These are phyloP conservation scores for Annona squamosa DNA, from an alignment of 164 flowering plant genomes.

Conservation along the genomic window DNA sequence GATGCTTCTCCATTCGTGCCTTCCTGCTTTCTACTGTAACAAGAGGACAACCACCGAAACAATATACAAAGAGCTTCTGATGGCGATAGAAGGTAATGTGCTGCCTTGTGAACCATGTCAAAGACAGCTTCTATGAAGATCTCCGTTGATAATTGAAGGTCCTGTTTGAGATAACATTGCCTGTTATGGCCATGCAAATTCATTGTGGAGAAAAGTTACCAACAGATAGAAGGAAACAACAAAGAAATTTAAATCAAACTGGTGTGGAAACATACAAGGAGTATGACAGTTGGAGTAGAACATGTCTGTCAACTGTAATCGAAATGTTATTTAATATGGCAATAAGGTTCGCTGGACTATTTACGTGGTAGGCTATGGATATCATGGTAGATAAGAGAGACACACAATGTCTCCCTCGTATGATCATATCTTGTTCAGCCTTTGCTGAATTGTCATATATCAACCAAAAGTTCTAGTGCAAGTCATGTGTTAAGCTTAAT, in stretches of 20 bases:
- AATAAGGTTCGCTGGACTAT: background rate
- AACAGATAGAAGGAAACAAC: background rate
- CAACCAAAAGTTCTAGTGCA: too few relatives aligned
- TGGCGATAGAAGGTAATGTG: slow-evolving; percentile 76
- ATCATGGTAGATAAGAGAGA: background rate
- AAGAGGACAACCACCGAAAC: slow-evolving; percentile 39
- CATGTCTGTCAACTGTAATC: background rate
- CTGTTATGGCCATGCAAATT: background rate
- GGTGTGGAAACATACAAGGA: background rate
- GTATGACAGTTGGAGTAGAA: background rate
- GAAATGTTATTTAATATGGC: background rate
- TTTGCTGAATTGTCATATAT: background rate
- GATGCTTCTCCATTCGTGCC: slow-evolving; percentile 19
- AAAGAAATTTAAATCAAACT: background rate
- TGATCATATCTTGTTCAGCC: background rate
- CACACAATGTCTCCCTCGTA: background rate
- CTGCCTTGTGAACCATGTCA: slow-evolving; percentile 73
- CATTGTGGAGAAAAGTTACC: background rate
- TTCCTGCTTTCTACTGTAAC: slow-evolving; percentile 15
- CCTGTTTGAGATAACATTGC: slow-evolving; percentile 38
- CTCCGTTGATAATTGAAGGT: slow-evolving; percentile 86
- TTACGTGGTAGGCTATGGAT: background rate
- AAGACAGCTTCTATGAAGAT: slow-evolving; percentile 75
- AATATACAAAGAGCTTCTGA: slow-evolving; percentile 33
- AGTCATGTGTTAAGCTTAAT: too few relatives aligned